Evolutionary conservation across 2,329 filamentous ascomycete species (phyloP), one percentile per base, ranked within the genome.

Genomic region (Pleurostoma richardsiae): DNA sequence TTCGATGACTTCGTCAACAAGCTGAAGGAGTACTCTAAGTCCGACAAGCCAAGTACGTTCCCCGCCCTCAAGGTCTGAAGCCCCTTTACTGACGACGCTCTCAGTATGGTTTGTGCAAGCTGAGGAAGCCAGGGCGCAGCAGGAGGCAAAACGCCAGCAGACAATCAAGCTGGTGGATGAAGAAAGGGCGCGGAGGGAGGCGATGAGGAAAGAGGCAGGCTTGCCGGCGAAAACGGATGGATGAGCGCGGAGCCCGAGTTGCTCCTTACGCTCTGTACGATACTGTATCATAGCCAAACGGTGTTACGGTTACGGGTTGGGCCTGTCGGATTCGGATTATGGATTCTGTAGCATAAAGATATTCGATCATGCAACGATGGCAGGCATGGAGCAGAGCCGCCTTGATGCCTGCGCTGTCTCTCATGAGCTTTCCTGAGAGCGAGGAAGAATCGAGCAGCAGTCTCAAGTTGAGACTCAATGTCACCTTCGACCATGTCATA

Each of bases 11-110:
- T 96, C 60, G 87, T 96, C 29, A 78, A 62, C 42, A 83, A 85
- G 57, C 68, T 99, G 62, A 96, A 95, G 75, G 82, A 92, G 58
- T 89, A 91, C 65, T 88, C 89, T 29, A 95, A 91, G 71, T 94
- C 86, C 10, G 86, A 95, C 62, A 96, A 92, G 71, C 88, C 88
- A 40, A 95, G 90, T 95, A 76, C 51, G 85, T 72, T 27, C 43
- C 40, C 28, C 30, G n/a, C 26, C 41, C 11, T 31, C 11, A 29
- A 27, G 11, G 2, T 7, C 31, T 36, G 38, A 30, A 4, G 29
- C 27, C 36, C 11, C 40, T 41, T 38, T 29, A 39, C 56, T 59
- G 31, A 59, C 41, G 42, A 26, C 31, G 8, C 6, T 19, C 8
- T 4, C 41, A 79, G 76, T 79, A 49, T 79, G 72, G 74, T 58